Conservation (phyloP, 352 stramenopile species). For the Hyaloperonospora arabidopsidis region DNA sequence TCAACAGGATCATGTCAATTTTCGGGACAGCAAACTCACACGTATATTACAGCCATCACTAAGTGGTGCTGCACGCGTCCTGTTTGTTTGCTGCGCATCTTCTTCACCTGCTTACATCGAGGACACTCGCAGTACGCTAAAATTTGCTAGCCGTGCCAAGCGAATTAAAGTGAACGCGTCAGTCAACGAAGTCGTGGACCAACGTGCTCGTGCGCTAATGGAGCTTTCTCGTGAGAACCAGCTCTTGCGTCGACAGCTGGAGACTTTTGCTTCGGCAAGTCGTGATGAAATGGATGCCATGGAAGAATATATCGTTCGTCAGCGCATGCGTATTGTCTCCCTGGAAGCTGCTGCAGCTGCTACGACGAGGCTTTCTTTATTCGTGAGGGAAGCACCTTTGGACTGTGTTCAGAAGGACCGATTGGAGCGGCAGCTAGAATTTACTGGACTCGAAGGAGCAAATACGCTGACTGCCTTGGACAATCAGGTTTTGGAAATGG, state of each 20-base stretch:
- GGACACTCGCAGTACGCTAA: constrained; percentile 86
- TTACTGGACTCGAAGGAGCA: constrained; percentile 27
- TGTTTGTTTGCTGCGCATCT: constrained; percentile 84
- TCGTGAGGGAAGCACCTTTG: constrained; percentile 18
- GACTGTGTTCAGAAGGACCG: constrained; percentile 10
- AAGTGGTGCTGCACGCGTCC: constrained; percentile 68
- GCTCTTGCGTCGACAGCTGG: constrained; percentile 30
- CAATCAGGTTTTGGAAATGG: constrained; percentile 24
- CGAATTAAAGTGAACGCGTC: constrained; percentile 55
- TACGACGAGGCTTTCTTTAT: constrained; percentile 15
- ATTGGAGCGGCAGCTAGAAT: constrained; percentile 21
- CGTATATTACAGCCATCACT: constrained; percentile 86
- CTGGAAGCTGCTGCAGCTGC: constrained; percentile 31
- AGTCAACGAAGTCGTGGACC: constrained; percentile 39
- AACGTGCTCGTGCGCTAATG: constrained; percentile 27
- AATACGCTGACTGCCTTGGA: constrained; percentile 16
- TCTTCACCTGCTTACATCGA: constrained; percentile 67
- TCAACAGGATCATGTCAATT: constrained; percentile 78
- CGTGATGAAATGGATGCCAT: constrained; percentile 33
- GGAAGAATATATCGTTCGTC: constrained; percentile 25
- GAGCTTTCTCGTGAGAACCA: constrained; percentile 41
- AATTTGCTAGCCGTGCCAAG: constrained; percentile 87
- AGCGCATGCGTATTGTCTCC: constrained; percentile 34
- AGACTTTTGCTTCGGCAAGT: constrained; percentile 27
- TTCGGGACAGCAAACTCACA: constrained; percentile 90